phyloP scores from a whole-genome alignment of 768 basidiomycete genomes.

The Mycena latifolia region DNA sequence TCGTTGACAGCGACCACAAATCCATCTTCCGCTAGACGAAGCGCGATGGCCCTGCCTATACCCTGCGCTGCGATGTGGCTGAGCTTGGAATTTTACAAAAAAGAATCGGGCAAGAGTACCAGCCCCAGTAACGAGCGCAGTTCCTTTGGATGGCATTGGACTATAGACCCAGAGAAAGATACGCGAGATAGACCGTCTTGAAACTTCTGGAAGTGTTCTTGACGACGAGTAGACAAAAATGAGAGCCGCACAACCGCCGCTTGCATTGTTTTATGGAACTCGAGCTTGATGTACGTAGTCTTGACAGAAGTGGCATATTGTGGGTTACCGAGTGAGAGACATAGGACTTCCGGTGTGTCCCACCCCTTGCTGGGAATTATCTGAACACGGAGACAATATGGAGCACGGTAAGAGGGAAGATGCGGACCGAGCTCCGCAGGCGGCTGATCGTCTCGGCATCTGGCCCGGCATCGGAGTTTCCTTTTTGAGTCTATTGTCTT shows the following conservation, averaged over 20 bases:
- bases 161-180: too few species aligned
- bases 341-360: neutral
- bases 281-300: neutral
- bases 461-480: neutral
- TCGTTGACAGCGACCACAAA: constrained; percentile 30
- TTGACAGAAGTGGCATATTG: neutral
- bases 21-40: neutral
- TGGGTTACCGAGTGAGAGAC: neutral
- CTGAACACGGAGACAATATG: too few species aligned
- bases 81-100: neutral
- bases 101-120: constrained; percentile 1
- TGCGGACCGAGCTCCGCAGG: neutral
- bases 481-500: constrained; percentile 21
- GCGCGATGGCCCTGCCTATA: neutral
- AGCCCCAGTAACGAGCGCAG: constrained; percentile 9
- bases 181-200: too few species aligned
- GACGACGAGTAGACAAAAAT: too few species aligned
- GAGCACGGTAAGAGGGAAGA: neutral
- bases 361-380: neutral
- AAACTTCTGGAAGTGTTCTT: too few species aligned
- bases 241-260: neutral
- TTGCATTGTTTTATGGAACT: neutral
- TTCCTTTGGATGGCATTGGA: neutral
- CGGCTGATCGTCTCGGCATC: neutral
- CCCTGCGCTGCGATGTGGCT: neutral